Evolutionary conservation across 768 basidiomycete species (phyloP), one percentile per base, ranked within the genome.

Genomic region (Macrolepiota albuminosa): DNA sequence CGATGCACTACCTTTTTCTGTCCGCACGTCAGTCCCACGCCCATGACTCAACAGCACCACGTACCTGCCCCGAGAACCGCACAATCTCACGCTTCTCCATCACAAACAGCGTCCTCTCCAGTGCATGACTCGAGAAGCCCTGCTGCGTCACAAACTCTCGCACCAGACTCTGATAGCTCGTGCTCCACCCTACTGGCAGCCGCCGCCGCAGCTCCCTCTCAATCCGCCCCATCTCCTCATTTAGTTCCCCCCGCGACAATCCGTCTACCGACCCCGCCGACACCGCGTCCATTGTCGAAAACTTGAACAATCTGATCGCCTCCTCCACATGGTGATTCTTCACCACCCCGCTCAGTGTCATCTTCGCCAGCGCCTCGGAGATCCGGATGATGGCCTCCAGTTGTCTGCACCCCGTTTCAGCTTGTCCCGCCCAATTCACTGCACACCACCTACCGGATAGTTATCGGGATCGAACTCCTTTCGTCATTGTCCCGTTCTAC

Each of bases 311-410:
- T 10, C 97, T 89, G 66, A 98, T 98, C 6, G 97, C 92, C 73
- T 99, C 97, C 72, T 98, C 95, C 26, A 98, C 96, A 66, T 99
- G 95, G 70, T 95, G 89, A 51, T 88, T 89, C 67, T 88, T 86
- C 3, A 98, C 97, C 3, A 87, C 81, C 0, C 93, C 81, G 0
- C 90, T 88, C 16, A 99, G 80, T 3, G 94, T 94, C 75, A 98
- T 84, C 69, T 98, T 99, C 13, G 96, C 95, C 21, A 98, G 79
- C 3, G 96, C 89, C 71, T 99, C 97, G 1, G 97, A 98, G 70
- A 98, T 98, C 39, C 97, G 95, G 69, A 98, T 95, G 70, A 99
- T 95, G 43, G 97, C 97, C 77, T 99, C 97, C 5, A 99, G 81
- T 87, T 99, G 97, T 55, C 84, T 86, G 42, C 34, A 64, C 34